These are phyloP conservation scores for Sporothrix inflata DNA, from an alignment of 2,329 filamentous ascomycete species.

Conservation along the genomic window DNA sequence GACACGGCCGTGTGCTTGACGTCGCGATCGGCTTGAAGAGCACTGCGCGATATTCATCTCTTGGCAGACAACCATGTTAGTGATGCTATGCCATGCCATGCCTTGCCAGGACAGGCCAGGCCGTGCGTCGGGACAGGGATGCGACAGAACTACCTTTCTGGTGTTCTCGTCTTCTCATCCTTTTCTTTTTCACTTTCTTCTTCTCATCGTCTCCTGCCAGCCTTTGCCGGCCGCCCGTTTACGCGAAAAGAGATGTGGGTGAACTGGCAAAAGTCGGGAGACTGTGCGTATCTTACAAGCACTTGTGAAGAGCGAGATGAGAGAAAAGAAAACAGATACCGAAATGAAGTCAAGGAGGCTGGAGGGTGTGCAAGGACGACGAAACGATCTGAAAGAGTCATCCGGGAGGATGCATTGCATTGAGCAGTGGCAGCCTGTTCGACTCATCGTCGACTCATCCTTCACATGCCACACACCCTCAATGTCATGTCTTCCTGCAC, in stretches of 20 bases:
- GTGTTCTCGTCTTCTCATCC: no score
- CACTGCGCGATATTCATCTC: not conserved
- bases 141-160: no score
- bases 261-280: no score
- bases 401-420: conserved; percentile 4
- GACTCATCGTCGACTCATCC: not conserved
- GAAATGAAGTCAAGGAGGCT: not conserved
- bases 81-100: not conserved
- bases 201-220: no score
- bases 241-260: no score
- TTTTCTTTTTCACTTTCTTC: no score
- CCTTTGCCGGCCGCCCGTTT: no score
- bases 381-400: not conserved
- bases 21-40: conserved; percentile 10
- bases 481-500: not conserved
- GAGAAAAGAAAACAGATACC: not conserved
- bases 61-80: not conserved
- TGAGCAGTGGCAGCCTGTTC: conserved; percentile 7
- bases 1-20: conserved; percentile 7
- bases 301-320: no score
- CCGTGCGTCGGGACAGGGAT: not conserved
- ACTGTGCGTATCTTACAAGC: no score
- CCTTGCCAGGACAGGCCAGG: no score
- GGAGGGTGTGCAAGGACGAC: not conserved
- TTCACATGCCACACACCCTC: not conserved